Evolutionary conservation across 164 flowering plant genomes (phyloP).

Genomic region (Vitis cinerea): DNA sequence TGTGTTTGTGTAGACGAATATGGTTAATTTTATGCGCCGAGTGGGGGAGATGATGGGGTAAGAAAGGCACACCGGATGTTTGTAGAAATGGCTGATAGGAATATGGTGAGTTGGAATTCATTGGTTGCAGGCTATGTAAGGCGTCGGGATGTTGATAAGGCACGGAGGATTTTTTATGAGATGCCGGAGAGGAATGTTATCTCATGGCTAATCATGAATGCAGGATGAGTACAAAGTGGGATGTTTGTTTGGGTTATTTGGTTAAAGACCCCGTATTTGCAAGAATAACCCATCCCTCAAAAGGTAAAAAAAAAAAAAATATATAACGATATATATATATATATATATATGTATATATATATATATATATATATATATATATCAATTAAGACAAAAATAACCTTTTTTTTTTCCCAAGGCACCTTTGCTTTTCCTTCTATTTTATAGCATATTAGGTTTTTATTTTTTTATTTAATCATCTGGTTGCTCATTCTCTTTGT

Average conservation of each 20-base stretch:
- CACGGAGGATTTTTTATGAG: conserved; percentile 38
- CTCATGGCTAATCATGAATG: conserved; percentile 73
- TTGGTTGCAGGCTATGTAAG: conserved; percentile 40
- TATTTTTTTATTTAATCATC: too few species aligned
- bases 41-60: conserved; percentile 16
- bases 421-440: too few species aligned
- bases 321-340: too few species aligned
- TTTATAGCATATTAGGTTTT: too few species aligned
- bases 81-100: conserved; percentile 41
- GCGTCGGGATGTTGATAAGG: conserved; percentile 37
- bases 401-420: too few species aligned
- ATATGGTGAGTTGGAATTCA: conserved; percentile 46
- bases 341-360: too few species aligned
- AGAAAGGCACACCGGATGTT: conserved; percentile 38
- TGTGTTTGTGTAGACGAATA: conserved; percentile 47
- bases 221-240: conserved; percentile 47
- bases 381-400: too few species aligned
- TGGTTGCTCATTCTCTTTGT: too few species aligned
- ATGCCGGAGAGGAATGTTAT: conserved; percentile 71
- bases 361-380: too few species aligned
- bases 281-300: too few species aligned
- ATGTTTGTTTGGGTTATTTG: background rate
- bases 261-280: too few species aligned
- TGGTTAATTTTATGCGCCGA: conserved; percentile 50
- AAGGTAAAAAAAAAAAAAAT: too few species aligned